Evolutionary conservation across 257 asterid genomes (phyloP).

Genomic region (Catharanthus roseus): DNA sequence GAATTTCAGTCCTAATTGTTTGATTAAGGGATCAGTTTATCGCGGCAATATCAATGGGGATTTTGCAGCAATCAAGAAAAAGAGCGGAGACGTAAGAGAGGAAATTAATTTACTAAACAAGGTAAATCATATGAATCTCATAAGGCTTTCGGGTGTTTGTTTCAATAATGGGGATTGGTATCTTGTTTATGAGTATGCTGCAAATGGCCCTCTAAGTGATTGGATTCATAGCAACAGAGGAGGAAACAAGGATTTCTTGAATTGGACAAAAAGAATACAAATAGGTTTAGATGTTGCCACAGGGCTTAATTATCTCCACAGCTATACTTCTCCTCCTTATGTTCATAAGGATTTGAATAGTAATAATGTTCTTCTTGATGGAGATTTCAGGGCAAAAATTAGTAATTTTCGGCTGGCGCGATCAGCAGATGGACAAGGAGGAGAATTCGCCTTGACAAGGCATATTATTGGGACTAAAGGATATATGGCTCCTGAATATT

Average conservation of each 20-base stretch:
- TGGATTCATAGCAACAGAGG: conserved; percentile 32
- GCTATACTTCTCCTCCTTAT: conserved; percentile 68
- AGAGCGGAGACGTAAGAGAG: conserved; percentile 73
- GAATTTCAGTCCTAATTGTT: conserved; percentile 45
- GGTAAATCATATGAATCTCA: conserved; percentile 83
- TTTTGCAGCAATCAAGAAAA: conserved; percentile 79
- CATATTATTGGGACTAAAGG: conserved; percentile 94
- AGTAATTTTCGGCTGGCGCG: conserved; percentile 66
- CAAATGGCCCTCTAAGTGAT: conserved; percentile 56
- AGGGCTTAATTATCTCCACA: conserved; percentile 80
- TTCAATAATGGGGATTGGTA: conserved; percentile 74
- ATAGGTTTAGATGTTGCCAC: conserved; percentile 67
- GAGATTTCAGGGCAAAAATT: conserved; percentile 67
- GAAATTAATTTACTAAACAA: conserved; percentile 67
- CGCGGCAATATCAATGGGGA: conserved; percentile 73
- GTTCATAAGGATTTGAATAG: conserved; percentile 76
- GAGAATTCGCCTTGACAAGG: conserved; percentile 70
- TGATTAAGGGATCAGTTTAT: conserved; percentile 70
- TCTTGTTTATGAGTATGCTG: conserved; percentile 78
- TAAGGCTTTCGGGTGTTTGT: conserved; percentile 77
- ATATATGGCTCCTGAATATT: conserved; percentile 95
- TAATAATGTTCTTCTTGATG: conserved; percentile 59
- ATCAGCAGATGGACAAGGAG: conserved; percentile 60
- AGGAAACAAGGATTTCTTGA: conserved; percentile 19
- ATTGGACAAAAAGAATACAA: conserved; percentile 64